These are phyloP conservation scores for Ostreobium quekettii DNA, from an alignment of 139 green algal species.

Conservation along the genomic window DNA sequence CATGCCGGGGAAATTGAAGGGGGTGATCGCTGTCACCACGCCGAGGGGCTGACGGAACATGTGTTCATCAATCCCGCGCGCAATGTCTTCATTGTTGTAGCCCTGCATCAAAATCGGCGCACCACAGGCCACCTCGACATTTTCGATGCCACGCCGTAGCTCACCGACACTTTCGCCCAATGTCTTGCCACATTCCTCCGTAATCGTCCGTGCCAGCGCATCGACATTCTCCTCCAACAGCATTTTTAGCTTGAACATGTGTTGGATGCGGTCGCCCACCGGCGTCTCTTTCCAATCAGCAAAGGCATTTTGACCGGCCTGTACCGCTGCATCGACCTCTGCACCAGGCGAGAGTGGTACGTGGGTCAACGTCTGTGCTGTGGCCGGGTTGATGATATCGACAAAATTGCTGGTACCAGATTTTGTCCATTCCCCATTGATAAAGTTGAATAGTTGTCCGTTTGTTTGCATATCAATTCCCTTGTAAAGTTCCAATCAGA, in stretches of 20 bases:
- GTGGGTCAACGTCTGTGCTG: conserved; percentile 72
- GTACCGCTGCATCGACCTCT: conserved; percentile 86
- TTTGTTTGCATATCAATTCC: too few species aligned
- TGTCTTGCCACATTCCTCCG: conserved; percentile 93
- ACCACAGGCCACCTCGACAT: conserved; percentile 84
- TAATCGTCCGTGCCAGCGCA: conserved; percentile 71
- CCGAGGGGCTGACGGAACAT: conserved; percentile 83
- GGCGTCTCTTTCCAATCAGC: conserved; percentile 67
- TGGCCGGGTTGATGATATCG: conserved; percentile 75
- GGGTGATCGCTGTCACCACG: conserved; percentile 84
- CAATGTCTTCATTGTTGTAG: conserved; percentile 81
- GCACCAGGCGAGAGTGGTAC: conserved; percentile 62
- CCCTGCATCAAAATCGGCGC: conserved; percentile 67
- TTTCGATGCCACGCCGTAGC: conserved; percentile 91
- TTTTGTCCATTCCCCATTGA: conserved; percentile 68
- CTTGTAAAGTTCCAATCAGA: too few species aligned
- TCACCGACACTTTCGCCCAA: conserved; percentile 83
- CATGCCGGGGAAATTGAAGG: conserved; percentile 96
- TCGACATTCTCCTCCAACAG: conserved; percentile 78
- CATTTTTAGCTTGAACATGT: conserved; percentile 88
- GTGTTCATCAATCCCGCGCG: conserved; percentile 88
- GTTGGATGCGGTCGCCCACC: conserved; percentile 55
- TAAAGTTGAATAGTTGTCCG: too few species aligned
- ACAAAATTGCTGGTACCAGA: conserved; percentile 53
- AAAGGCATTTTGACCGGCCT: conserved; percentile 69